These are phyloP conservation scores for Aspergillus japonicus DNA, from an alignment of 2,329 filamentous ascomycete species.

Conservation along the genomic window DNA sequence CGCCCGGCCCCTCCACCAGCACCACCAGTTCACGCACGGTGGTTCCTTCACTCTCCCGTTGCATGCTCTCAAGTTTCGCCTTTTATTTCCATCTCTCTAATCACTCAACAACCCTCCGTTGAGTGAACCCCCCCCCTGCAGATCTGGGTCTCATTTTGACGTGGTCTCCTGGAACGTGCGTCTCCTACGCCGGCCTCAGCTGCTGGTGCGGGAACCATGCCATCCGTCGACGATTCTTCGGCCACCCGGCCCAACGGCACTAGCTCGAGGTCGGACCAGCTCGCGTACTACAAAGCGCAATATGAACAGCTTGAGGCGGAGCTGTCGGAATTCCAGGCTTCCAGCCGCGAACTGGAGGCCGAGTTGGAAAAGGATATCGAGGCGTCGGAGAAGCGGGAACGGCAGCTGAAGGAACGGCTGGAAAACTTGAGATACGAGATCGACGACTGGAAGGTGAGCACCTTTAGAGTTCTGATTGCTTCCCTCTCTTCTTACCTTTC, in stretches of 20 bases:
- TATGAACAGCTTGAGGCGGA: constrained; percentile 91
- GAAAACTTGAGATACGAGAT: constrained; percentile 84
- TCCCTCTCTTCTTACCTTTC: background rate
- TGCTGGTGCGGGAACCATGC: constrained; percentile 34
- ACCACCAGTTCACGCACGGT: constrained; percentile 18
- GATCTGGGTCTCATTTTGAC: constrained; percentile 13
- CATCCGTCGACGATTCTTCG: constrained; percentile 37
- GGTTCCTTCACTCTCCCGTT: constrained; percentile 12
- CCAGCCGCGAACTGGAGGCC: constrained; percentile 88
- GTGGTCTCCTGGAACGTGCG: constrained; percentile 21
- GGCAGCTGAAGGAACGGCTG: constrained; percentile 79
- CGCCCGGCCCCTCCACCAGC: constrained; percentile 32
- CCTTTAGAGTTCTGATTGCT: background rate
- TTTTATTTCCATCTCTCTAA: constrained; percentile 2
- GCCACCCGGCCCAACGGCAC: constrained; percentile 42
- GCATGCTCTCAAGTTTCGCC: constrained; percentile 13
- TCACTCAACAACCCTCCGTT: constrained; percentile 3
- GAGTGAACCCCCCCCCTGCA: constrained; percentile 10
- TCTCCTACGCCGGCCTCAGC: constrained; percentile 18
- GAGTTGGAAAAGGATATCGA: constrained; percentile 97
- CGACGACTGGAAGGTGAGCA: constrained; percentile 90
- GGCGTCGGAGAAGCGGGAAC: constrained; percentile 88
- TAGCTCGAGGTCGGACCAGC: constrained; percentile 63
- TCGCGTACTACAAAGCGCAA: constrained; percentile 93
- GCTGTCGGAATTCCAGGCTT: constrained; percentile 88